Conservation (phyloP, 768 basidiomycete genomes). For the Naganishia friedmannii region DNA sequence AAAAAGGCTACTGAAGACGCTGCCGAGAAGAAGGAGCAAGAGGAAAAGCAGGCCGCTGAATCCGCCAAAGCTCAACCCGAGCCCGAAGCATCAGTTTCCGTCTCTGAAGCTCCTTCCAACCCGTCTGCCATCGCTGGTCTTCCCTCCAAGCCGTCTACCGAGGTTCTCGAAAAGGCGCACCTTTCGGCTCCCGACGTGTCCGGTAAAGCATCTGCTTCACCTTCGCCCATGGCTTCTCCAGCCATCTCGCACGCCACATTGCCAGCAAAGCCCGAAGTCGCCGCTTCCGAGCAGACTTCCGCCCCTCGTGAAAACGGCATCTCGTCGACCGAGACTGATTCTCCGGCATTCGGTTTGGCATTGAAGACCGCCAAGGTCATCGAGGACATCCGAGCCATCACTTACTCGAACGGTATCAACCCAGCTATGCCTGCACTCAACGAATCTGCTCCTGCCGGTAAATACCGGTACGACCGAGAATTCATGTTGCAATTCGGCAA, state of each 20-base stretch:
- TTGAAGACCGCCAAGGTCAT: slow-evolving; percentile 80
- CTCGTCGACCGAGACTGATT: slow-evolving; percentile 35
- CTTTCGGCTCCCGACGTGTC: slow-evolving; percentile 3
- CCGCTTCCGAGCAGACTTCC: slow-evolving; percentile 25
- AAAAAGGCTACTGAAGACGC: slow-evolving; percentile 27
- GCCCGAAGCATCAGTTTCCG: slow-evolving; percentile 19
- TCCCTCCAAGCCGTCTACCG: slow-evolving; percentile 28
- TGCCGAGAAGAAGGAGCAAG: slow-evolving; percentile 27
- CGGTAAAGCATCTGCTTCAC: slow-evolving; percentile 10
- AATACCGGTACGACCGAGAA: slow-evolving; percentile 95
- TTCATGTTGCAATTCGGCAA: slow-evolving; percentile 96
- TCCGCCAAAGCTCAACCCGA: slow-evolving; percentile 32
- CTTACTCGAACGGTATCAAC: slow-evolving; percentile 77
- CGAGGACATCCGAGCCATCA: slow-evolving; percentile 70
- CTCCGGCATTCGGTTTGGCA: slow-evolving; percentile 47
- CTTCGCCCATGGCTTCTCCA: slow-evolving; percentile 44
- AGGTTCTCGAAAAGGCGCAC: slow-evolving; percentile 15
- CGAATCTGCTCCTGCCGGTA: slow-evolving; percentile 74
- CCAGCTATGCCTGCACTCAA: slow-evolving; percentile 85
- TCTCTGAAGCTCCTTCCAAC: slow-evolving; percentile 26
- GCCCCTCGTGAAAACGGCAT: slow-evolving; percentile 25
- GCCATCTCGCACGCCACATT: slow-evolving; percentile 39
- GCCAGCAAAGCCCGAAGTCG: slow-evolving; percentile 45
- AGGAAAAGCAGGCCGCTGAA: slow-evolving; percentile 31
- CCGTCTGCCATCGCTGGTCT: slow-evolving; percentile 14